These are phyloP conservation scores for Eragrostis nindensis DNA, from an alignment of 176 grass and related monocot species.

Conservation along the genomic window DNA sequence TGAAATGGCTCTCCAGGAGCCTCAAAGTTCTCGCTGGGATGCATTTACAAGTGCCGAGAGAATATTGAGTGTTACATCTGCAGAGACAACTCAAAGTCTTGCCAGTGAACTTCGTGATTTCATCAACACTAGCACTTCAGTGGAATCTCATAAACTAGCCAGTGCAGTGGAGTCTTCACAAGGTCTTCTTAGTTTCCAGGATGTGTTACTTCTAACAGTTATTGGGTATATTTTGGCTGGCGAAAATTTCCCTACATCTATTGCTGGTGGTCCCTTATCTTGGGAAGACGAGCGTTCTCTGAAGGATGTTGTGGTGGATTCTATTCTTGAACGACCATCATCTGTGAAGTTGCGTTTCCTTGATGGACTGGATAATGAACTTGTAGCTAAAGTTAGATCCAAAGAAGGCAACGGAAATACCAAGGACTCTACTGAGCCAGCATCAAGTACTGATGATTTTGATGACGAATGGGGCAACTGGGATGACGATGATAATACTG, in stretches of 20 bases:
- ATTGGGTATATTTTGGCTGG: constrained; percentile 93
- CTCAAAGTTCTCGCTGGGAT: constrained; percentile 78
- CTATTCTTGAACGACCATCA: constrained; percentile 79
- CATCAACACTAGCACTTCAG: constrained; percentile 83
- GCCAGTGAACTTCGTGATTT: constrained; percentile 97
- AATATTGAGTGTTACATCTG: constrained; percentile 84
- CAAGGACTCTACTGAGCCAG: constrained; percentile 45
- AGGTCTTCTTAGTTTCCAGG: constrained; percentile 82
- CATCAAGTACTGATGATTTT: constrained; percentile 75
- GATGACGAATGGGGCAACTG: constrained; percentile 94
- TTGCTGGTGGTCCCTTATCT: constrained; percentile 82
- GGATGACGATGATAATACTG: constrained; percentile 78
- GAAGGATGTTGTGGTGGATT: constrained; percentile 92
- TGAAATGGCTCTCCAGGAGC: constrained; percentile 71
- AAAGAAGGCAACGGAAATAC: constrained; percentile 49
- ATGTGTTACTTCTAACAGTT: constrained; percentile 84
- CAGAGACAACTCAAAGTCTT: constrained; percentile 87
- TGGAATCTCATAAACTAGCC: constrained; percentile 61
- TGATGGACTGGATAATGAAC: constrained; percentile 71
- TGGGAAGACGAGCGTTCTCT: constrained; percentile 97
- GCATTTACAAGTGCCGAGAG: constrained; percentile 91
- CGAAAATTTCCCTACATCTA: constrained; percentile 87
- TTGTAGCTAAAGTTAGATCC: constrained; percentile 65
- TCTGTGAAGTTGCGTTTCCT: constrained; percentile 76
- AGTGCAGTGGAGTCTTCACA: constrained; percentile 44